phyloP scores from a whole-genome alignment of 345 rosid species.

The Microcos paniculata region DNA sequence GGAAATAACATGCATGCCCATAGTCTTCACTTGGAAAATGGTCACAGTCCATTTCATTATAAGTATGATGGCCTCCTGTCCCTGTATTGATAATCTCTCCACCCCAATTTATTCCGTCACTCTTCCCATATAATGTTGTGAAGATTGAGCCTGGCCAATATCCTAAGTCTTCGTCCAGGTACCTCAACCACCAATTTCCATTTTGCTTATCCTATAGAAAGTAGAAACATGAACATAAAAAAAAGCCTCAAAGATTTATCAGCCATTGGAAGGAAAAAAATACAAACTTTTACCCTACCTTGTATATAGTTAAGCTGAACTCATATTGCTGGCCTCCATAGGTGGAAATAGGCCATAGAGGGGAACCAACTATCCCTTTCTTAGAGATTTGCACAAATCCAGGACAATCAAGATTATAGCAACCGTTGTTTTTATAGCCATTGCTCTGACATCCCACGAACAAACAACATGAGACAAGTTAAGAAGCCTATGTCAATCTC shows the following conservation, averaged over 20 bases:
- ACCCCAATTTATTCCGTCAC: conserved; percentile 38
- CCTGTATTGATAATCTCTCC: conserved; percentile 38
- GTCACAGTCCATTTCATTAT: conserved; percentile 57
- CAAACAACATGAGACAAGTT: not conserved
- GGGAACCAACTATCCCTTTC: not conserved
- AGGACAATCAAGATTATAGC: conserved; percentile 34
- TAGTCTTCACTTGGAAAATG: conserved; percentile 45
- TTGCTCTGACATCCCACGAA: conserved; percentile 22
- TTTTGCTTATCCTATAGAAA: conserved; percentile 35
- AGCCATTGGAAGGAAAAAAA: too few species aligned
- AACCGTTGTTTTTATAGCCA: conserved; percentile 22
- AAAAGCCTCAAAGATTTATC: too few species aligned
- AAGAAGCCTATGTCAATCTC: too few species aligned
- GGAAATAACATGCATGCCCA: conserved; percentile 33
- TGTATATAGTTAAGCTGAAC: not conserved
- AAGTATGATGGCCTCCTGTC: conserved; percentile 22
- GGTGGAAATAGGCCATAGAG: conserved; percentile 22
- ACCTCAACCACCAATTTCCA: conserved; percentile 49
- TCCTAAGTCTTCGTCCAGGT: conserved; percentile 24
- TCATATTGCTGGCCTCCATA: conserved; percentile 21
- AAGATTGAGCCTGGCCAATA: conserved; percentile 50
- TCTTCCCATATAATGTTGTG: conserved; percentile 27
- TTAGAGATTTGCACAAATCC: conserved; percentile 33
- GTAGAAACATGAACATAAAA: too few species aligned
- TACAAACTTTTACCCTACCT: conserved; percentile 17